A percentile compares a stretch with the other conserved stretches of the same genome.
phyloP scores from a whole-genome alignment of 2,329 filamentous ascomycete species.

The Nectriaceae sp. region DNA sequence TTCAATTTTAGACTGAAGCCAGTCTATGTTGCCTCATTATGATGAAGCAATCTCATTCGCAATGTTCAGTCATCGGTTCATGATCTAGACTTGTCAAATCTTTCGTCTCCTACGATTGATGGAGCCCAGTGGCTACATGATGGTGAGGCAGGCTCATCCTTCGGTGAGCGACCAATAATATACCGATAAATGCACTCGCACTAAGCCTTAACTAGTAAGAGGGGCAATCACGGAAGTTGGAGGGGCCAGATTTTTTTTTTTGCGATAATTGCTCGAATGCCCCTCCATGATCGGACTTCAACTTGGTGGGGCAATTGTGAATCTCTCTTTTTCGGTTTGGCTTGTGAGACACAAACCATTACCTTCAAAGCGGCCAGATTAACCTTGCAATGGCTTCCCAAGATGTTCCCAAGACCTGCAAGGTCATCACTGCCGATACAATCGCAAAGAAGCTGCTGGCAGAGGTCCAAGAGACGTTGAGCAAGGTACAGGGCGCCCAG shows the following conservation, averaged over 20 bases:
- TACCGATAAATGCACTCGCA: too few species aligned
- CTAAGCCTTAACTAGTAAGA: slow-evolving; percentile 35
- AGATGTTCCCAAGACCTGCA: slow-evolving; percentile 71
- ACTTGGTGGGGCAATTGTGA: slow-evolving; percentile 6
- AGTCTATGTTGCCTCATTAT: too few species aligned
- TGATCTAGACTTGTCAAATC: too few species aligned
- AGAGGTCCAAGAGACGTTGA: slow-evolving; percentile 77
- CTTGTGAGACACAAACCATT: neutral
- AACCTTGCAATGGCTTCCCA: slow-evolving; percentile 30
- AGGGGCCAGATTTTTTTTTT: slow-evolving; percentile 26
- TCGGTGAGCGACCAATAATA: too few species aligned
- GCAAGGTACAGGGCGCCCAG: slow-evolving; percentile 63
- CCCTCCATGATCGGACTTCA: slow-evolving; percentile 23
- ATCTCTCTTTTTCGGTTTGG: slow-evolving; percentile 13
- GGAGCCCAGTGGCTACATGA: too few species aligned
- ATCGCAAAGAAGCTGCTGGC: slow-evolving; percentile 80
- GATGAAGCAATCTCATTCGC: too few species aligned
- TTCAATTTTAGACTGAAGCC: too few species aligned
- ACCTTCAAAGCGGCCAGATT: neutral
- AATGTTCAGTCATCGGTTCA: too few species aligned
- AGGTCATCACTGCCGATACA: slow-evolving; percentile 85
- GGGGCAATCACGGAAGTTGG: slow-evolving; percentile 27
- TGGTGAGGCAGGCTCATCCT: too few species aligned
- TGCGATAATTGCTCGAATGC: slow-evolving; percentile 24
- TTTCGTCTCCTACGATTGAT: too few species aligned